Percentiles rank a stretch among this genome's conserved stretches.
phyloP scores from a whole-genome alignment of 23 red algal species.

The Gracilaria caudata region DNA sequence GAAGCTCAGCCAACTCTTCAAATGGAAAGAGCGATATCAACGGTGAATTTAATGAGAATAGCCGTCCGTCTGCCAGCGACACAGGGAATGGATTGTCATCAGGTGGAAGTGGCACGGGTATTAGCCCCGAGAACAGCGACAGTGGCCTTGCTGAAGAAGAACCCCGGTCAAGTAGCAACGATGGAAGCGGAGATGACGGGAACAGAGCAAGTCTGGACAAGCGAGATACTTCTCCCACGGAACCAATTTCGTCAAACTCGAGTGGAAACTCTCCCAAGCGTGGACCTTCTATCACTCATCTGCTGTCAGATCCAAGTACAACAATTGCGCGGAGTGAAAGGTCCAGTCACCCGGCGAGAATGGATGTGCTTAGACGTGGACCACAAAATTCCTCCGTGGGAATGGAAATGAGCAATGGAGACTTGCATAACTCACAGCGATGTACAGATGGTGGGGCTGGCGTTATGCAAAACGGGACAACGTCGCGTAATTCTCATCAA shows the following conservation, averaged over 20 bases:
- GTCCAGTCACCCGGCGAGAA: neutral
- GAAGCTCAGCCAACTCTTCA: slow-evolving; percentile 33
- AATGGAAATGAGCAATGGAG: neutral
- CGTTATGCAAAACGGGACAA: neutral
- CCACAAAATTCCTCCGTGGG: neutral
- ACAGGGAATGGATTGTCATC: slow-evolving; percentile 33
- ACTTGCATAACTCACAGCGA: neutral
- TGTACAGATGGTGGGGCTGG: neutral
- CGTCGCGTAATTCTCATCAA: neutral
- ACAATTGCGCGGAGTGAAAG: neutral
- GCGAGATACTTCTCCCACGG: neutral
- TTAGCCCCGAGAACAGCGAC: slow-evolving; percentile 49
- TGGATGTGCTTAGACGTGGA: neutral
- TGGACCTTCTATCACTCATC: neutral
- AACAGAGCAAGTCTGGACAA: neutral
- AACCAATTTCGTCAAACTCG: neutral
- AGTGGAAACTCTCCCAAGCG: neutral
- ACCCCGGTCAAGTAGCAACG: slow-evolving; percentile 47
- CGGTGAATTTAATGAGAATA: neutral
- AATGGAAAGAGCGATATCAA: slow-evolving; percentile 20
- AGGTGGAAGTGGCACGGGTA: slow-evolving; percentile 54
- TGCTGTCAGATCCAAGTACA: neutral
- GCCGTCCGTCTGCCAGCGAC: slow-evolving; percentile 24
- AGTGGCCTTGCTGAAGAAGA: slow-evolving; percentile 46
- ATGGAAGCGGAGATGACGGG: slow-evolving; percentile 45